Percentiles rank a stretch among this genome's conserved stretches.
Evolutionary conservation across 2,329 filamentous ascomycete genomes (phyloP).

Genomic region (Fusarium guadeloupense): DNA sequence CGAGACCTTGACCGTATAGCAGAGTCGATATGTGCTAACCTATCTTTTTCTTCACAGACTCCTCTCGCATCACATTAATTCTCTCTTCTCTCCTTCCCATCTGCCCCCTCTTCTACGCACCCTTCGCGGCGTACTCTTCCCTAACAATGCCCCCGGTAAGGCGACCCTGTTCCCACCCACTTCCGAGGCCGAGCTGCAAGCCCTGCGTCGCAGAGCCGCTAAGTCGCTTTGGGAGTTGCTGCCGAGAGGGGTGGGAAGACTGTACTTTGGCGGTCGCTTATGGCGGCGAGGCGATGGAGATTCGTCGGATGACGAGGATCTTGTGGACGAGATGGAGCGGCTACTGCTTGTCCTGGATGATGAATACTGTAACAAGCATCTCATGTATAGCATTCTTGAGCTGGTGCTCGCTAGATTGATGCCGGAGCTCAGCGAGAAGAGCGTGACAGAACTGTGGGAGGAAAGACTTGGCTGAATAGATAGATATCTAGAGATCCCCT

Average conservation of each 20-base stretch:
- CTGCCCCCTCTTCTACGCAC: conserved; percentile 74
- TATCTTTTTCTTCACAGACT: conserved; percentile 54
- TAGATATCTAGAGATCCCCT: conserved; percentile 7
- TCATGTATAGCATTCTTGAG: conserved; percentile 85
- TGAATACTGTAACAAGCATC: conserved; percentile 90
- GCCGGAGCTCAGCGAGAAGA: conserved; percentile 81
- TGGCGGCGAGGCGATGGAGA: conserved; percentile 40
- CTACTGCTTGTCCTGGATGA: conserved; percentile 81
- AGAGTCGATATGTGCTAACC: conserved; percentile 38
- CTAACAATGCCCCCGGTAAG: conserved; percentile 79
- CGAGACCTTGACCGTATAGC: conserved; percentile 24
- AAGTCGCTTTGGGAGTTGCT: conserved; percentile 62
- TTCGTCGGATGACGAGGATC: conserved; percentile 48
- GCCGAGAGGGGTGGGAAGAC: conserved; percentile 57
- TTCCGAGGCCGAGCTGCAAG: conserved; percentile 65
- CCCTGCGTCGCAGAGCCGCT: conserved; percentile 74
- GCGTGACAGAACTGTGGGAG: conserved; percentile 75
- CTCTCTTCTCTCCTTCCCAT: conserved; percentile 69
- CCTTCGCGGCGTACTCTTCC: conserved; percentile 83
- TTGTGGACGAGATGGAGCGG: conserved; percentile 68
- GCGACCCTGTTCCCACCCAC: conserved; percentile 68
- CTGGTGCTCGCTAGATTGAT: conserved; percentile 81
- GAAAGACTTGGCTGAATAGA: conserved; percentile 65
- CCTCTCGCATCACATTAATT: conserved; percentile 65
- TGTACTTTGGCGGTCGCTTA: conserved; percentile 60